Percentiles rank a stretch among this genome's conserved stretches.
Conservation (phyloP, 352 stramenopile species). For the Phytophthora hybrid region DNA sequence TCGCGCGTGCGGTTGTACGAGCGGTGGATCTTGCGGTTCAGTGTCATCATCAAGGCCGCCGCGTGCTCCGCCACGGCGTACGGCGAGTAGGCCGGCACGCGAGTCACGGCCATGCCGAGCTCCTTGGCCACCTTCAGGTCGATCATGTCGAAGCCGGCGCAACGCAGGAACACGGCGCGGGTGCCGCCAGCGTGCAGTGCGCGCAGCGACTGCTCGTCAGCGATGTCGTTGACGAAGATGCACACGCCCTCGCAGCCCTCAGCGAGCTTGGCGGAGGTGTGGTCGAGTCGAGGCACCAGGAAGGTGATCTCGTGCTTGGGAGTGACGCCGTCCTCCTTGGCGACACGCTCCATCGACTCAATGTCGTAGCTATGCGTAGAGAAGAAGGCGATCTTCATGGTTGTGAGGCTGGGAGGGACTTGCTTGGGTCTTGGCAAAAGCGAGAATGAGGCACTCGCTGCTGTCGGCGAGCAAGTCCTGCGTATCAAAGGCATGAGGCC, state of each 20-base stretch:
- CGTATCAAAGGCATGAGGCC: neutral
- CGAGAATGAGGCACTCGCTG: constrained; percentile 19
- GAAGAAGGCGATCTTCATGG: constrained; percentile 80
- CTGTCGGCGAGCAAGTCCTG: neutral
- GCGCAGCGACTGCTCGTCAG: constrained; percentile 62
- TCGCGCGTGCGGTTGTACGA: constrained; percentile 78
- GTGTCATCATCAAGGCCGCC: constrained; percentile 73
- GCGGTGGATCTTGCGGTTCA: constrained; percentile 83
- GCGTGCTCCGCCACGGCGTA: constrained; percentile 85
- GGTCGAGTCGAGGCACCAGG: constrained; percentile 59
- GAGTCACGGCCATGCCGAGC: constrained; percentile 62
- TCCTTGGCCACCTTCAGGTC: constrained; percentile 70
- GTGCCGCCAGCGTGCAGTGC: constrained; percentile 56
- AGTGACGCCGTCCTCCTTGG: constrained; percentile 48
- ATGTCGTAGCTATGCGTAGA: constrained; percentile 78
- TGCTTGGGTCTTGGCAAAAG: constrained; percentile 22
- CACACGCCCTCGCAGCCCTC: constrained; percentile 65
- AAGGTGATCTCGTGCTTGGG: constrained; percentile 61
- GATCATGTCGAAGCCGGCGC: constrained; percentile 84
- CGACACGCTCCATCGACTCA: constrained; percentile 58
- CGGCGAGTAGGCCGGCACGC: constrained; percentile 80
- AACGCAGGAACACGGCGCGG: constrained; percentile 75
- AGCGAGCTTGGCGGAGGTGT: constrained; percentile 57
- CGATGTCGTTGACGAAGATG: constrained; percentile 90
- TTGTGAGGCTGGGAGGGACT: constrained; percentile 1